Evolutionary conservation across 768 basidiomycete species (phyloP).

Genomic region (Scleroderma bovista): DNA sequence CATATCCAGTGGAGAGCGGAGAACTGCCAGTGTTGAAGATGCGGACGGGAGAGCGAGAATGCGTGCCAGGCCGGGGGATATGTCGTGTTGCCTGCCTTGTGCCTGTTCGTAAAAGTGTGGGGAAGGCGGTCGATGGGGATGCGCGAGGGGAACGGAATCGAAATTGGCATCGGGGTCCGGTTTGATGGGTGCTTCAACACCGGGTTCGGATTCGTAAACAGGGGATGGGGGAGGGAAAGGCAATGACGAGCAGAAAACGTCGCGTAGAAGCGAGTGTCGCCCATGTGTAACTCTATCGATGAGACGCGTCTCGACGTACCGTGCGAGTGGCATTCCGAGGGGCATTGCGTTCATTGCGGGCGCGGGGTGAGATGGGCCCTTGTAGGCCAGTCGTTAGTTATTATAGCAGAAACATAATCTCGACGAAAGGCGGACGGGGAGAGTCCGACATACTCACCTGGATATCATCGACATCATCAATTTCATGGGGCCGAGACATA

Average conservation of each 20-base stretch:
- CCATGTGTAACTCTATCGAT: conserved; percentile 38
- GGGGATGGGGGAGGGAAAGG: neutral
- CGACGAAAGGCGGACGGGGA: too few species aligned
- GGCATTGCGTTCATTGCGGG: neutral
- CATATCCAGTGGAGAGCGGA: conserved; percentile 33
- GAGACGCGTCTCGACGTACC: conserved; percentile 37
- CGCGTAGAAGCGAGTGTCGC: conserved; percentile 33
- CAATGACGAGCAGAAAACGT: conserved; percentile 11
- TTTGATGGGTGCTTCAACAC: too few species aligned
- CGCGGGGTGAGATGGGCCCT: neutral
- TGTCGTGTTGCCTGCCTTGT: too few species aligned
- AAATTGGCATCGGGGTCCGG: too few species aligned
- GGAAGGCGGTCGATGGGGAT: too few species aligned
- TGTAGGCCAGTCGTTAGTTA: too few species aligned
- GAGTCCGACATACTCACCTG: too few species aligned
- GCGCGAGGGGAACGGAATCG: too few species aligned
- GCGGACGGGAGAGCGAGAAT: conserved; percentile 10
- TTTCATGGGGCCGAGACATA: conserved; percentile 29
- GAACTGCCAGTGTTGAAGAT: neutral
- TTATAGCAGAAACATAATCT: too few species aligned
- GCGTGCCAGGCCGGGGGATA: conserved; percentile 9
- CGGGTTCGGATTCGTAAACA: too few species aligned
- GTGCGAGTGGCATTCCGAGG: conserved; percentile 32
- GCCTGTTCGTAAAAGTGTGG: neutral
- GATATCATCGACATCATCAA: neutral